Base-by-base conservation (phyloP, 768 basidiomycete species). In the Phanerodontia chrysosporium region DNA sequence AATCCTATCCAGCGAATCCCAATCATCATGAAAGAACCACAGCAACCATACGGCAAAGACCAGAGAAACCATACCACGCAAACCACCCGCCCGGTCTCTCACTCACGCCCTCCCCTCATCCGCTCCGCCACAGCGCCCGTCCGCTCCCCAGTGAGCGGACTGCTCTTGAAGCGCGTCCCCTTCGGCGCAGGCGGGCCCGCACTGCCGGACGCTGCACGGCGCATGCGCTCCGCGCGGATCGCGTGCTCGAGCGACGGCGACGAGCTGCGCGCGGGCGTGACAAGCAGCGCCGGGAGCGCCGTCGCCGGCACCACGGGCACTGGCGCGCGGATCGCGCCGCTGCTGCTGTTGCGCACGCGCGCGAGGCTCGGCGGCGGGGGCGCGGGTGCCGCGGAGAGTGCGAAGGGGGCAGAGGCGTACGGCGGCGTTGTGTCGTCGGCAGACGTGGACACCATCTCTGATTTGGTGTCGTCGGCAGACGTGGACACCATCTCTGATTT, bases 111-210 rank as follows among this genome's bases (percentile, higher is more conserved):
- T 16, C 30, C 60, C 57, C 75, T 77, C 29, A 83, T 72, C 66
- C 76, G 73, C 66, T 82, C 82, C 14, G 83, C 80, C 32, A 81
- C 75, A n/a, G 80, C 77, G 3, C 78, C 78, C 8, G 63, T 67
- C 45, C 74, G 68, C 52, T 78, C 79, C 25, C 80, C 78, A 22
- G 75, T 80, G 30, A 88, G 72, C 30, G 87, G 88, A 66, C 82
- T 89, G 66, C 88, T 90, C 82, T 90, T 90, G 73, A 89, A 91
- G 60, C 81, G 77, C 22, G 77, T 74, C 24, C 83, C 84, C 66
- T 84, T 87, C 53, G 66, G 32, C 6, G 57, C 58, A 21, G 65
- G 46, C 62, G 60, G 59, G 29, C 61, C 53, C 24, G 65, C 52
- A 6, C 65, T 64, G 10, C 58, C 65, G 5, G 66, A 55, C 25